phyloP scores from a whole-genome alignment of 2,329 filamentous ascomycete species.

The Magnaporthales sp. region DNA sequence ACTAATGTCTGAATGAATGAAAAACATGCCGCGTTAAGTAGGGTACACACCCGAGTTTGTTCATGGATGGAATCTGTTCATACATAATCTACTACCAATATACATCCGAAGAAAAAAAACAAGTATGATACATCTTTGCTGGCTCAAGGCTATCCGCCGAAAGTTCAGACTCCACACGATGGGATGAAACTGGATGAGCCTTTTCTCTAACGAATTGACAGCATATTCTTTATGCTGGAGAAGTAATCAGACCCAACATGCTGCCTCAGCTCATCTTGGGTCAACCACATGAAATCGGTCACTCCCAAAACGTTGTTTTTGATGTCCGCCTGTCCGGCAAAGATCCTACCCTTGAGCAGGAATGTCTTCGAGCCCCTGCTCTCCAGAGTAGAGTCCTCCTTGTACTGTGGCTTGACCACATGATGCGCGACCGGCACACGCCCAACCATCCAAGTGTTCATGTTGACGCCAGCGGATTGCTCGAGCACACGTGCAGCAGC shows the following conservation, averaged over 20 bases:
- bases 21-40: background rate
- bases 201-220: conserved; percentile 57
- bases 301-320: conserved; percentile 62
- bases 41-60: background rate
- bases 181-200: background rate
- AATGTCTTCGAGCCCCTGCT: conserved; percentile 57
- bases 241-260: conserved; percentile 63
- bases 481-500: conserved; percentile 72
- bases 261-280: conserved; percentile 74
- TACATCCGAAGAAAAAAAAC: background rate
- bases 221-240: conserved; percentile 69
- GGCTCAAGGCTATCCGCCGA: background rate
- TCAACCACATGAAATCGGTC: conserved; percentile 84
- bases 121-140: background rate
- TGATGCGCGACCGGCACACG: conserved; percentile 81
- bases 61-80: background rate
- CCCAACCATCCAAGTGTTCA: conserved; percentile 98
- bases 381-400: conserved; percentile 23
- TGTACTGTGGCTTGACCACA: conserved; percentile 43
- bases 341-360: conserved; percentile 92
- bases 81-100: conserved; percentile 1
- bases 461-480: conserved; percentile 76
- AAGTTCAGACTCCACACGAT: background rate
- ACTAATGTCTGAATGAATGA: background rate
- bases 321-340: conserved; percentile 90